Evolutionary conservation across 257 asterid genomes (phyloP).

Genomic region (Przewalskia tangutica): DNA sequence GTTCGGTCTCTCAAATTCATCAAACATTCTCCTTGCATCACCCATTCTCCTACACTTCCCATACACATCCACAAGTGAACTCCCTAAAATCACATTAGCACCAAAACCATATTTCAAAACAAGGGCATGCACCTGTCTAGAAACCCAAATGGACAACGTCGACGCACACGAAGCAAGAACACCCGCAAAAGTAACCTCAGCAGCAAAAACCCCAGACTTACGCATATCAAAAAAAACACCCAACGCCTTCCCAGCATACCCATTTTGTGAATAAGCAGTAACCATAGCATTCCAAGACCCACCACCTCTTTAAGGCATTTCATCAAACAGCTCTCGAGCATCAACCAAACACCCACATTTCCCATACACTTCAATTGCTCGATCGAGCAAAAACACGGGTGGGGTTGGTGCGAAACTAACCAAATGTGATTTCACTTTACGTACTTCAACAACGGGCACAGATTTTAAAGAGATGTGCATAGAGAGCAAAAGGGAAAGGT

Average conservation of each 20-base stretch:
- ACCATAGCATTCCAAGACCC: slow-evolving; percentile 87
- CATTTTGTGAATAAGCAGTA: slow-evolving; percentile 49
- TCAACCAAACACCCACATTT: slow-evolving; percentile 50
- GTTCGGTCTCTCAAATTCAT: slow-evolving; percentile 56
- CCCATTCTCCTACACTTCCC: slow-evolving; percentile 60
- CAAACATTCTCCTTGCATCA: slow-evolving; percentile 74
- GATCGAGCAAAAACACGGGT: slow-evolving; percentile 59
- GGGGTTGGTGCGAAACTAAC: slow-evolving; percentile 41
- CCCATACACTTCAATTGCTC: slow-evolving; percentile 66
- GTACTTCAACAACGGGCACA: slow-evolving; percentile 58
- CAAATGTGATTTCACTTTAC: slow-evolving; percentile 64
- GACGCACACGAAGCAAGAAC: slow-evolving; percentile 52
- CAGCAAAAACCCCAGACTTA: slow-evolving; percentile 44
- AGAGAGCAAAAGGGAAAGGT: slow-evolving; percentile 39
- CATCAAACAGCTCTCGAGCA: slow-evolving; percentile 59
- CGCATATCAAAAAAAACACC: slow-evolving; percentile 42
- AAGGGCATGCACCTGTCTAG: slow-evolving; percentile 64
- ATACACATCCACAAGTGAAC: slow-evolving; percentile 70
- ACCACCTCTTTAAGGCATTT: slow-evolving; percentile 73
- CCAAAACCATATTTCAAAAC: slow-evolving; percentile 54
- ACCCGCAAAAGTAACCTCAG: slow-evolving; percentile 69
- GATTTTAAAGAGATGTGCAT: slow-evolving; percentile 50
- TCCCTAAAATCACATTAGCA: slow-evolving; percentile 64
- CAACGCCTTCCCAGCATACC: slow-evolving; percentile 27
- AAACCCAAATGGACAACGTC: slow-evolving; percentile 33